phyloP scores from a whole-genome alignment of 805 yeast species.

The Nakazawaea holstii region DNA sequence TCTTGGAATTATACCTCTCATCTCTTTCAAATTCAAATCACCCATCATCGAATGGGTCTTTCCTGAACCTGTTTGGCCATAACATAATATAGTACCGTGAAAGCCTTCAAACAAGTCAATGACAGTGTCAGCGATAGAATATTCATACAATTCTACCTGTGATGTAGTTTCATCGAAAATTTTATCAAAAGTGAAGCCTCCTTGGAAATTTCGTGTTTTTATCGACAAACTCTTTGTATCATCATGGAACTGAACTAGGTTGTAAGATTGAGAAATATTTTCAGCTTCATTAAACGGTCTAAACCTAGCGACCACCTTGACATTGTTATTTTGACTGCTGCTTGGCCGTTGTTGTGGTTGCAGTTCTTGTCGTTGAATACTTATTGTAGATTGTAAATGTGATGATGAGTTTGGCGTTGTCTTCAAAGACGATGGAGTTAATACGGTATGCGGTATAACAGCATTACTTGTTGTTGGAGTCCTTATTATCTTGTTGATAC shows the following conservation, averaged over 20 bases:
- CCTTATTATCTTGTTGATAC: too few species aligned
- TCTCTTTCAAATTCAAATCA: constrained; percentile 25
- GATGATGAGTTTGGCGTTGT: too few species aligned
- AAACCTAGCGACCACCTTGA: constrained; percentile 69
- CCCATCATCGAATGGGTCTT: constrained; percentile 80
- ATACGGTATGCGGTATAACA: too few species aligned
- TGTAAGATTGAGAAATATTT: constrained; percentile 12
- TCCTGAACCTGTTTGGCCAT: constrained; percentile 79
- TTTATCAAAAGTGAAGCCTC: constrained; percentile 54
- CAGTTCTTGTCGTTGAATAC: constrained; percentile 21
- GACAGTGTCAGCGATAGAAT: constrained; percentile 55
- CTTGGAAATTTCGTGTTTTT: neutral
- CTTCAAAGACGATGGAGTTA: too few species aligned
- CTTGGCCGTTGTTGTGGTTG: constrained; percentile 14
- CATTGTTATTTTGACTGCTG: neutral
- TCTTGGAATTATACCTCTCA: constrained; percentile 67
- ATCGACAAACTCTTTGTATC: neutral
- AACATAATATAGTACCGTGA: constrained; percentile 72
- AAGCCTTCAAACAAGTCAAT: constrained; percentile 70
- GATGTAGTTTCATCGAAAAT: constrained; percentile 47
- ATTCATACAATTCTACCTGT: constrained; percentile 56
- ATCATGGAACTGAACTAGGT: neutral
- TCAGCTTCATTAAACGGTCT: constrained; percentile 48
- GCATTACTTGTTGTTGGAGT: too few species aligned
- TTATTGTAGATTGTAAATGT: neutral